Percentiles rank a stretch among this genome's conserved stretches.
Conservation (phyloP, 129 eudicot genomes). For the Centaurea solstitialis region DNA sequence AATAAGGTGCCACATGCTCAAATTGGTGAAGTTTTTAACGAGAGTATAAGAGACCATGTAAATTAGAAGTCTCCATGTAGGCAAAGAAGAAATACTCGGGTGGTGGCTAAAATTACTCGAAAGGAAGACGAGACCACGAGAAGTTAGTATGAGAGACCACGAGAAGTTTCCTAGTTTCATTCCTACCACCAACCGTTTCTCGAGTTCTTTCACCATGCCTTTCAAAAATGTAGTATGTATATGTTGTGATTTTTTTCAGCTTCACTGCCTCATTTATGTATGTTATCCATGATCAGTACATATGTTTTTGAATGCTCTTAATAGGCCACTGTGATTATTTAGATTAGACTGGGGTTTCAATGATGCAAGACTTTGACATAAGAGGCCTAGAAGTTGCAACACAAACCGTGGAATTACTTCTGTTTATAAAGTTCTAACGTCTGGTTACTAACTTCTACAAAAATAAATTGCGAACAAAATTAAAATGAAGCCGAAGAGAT, state of each 20-base stretch:
- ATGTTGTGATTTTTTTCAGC: conserved; percentile 36
- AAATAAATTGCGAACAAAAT: neutral
- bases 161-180: conserved; percentile 30
- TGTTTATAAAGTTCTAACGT: conserved; percentile 81
- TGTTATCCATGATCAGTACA: conserved; percentile 43
- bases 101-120: no score
- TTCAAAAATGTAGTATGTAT: conserved; percentile 31
- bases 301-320: conserved; percentile 35
- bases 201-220: conserved; percentile 26
- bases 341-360: conserved; percentile 38
- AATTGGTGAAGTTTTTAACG: no score
- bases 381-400: conserved; percentile 41
- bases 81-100: no score
- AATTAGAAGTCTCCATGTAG: no score
- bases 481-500: neutral
- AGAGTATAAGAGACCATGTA: no score
- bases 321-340: conserved; percentile 41
- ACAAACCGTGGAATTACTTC: conserved; percentile 40
- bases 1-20: no score
- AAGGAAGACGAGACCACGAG: no score
- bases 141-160: no score
- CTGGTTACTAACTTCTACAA: conserved; percentile 92
- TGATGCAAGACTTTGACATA: conserved; percentile 27
- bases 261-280: conserved; percentile 41
- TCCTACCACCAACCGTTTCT: conserved; percentile 31